Base-by-base conservation (phyloP, 805 yeast species). In the Ogataea populi-albae region DNA sequence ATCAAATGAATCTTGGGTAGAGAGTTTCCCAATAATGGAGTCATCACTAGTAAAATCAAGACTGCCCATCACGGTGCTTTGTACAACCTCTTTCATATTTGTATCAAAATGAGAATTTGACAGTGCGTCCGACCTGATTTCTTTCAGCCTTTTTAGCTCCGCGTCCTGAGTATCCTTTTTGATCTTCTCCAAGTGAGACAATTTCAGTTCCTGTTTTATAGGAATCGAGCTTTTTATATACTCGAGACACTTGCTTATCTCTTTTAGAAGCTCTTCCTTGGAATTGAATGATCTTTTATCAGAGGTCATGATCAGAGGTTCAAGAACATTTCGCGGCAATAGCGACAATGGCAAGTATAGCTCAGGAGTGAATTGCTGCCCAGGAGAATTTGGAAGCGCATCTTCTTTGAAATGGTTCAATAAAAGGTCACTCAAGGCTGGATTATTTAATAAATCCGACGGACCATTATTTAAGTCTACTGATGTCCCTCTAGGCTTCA, bases 21-120 rank as follows among this genome's bases (percentile, higher is more conserved):
- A 8, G 2, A 32, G 34, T 9, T 17, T 32, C 12, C 29, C 28
- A 2, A 29, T 17, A 5, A 26, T 17, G 8, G 34, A 34, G 3
- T 38, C 40, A 5, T 43, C 46, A 17, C 47, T 47, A 12, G 46
- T 44, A 10, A 42, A 24, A 10, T 57, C 61, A 7, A 58, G 31
- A 16, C 32, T 42, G 15, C 46, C 50, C 62, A 59, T 50, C n/a
- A 32, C 28, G 4, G 61, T 51, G 6, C 35, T 30, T 23, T 55
- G 58, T 8, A 54, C 30, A 4, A 57, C 49, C 33, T 59, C 61
- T 0, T 53, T 54, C 14, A 55, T 37, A 25, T 37, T 41, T 14
- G 32, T 1, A 39, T 56, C 55, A 9, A 36, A 36, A 14, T 40
- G 42, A 6, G 27, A 30, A 4, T 18, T 17, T 2, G 5, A 19